phyloP scores from a whole-genome alignment of 139 green algal species.

The Auxenochlorella pyrenoidosa region DNA sequence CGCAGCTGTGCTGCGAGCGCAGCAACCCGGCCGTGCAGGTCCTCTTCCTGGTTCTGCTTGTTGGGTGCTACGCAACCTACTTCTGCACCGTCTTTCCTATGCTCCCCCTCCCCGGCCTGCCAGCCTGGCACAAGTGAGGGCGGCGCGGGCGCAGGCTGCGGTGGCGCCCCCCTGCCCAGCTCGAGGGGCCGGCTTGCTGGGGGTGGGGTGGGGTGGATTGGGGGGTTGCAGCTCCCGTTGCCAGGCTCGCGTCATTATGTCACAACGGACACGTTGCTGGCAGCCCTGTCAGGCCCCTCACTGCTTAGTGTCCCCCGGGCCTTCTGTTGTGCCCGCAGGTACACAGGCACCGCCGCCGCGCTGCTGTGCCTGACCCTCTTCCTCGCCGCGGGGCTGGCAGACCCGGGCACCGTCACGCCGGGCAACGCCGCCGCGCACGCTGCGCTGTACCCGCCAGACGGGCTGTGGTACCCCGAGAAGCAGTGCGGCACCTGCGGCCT shows the following conservation, averaged over 20 bases:
- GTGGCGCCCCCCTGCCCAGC: background rate
- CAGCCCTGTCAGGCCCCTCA: too few relatives aligned
- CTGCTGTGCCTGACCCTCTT: slow-evolving; percentile 49
- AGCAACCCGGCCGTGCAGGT: slow-evolving; percentile 56
- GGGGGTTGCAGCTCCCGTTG: too few relatives aligned
- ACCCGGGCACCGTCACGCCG: slow-evolving; percentile 52
- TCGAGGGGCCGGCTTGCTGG: too few relatives aligned
- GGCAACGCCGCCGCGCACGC: slow-evolving; percentile 40
- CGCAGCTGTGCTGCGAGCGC: slow-evolving; percentile 41
- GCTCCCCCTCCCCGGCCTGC: slow-evolving; percentile 43
- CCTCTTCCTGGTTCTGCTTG: slow-evolving; percentile 53
- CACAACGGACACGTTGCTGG: too few relatives aligned
- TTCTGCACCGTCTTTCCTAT: slow-evolving; percentile 48
- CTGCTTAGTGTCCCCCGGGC: too few relatives aligned
- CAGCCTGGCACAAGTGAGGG: slow-evolving; percentile 52
- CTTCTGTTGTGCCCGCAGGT: slow-evolving; percentile 38
- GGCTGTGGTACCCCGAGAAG: slow-evolving; percentile 41
- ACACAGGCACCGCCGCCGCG: slow-evolving; percentile 32
- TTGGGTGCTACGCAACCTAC: slow-evolving; percentile 40
- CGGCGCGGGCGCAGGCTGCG: too few relatives aligned
- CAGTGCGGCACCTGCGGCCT: slow-evolving; percentile 72
- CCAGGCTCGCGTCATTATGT: too few relatives aligned
- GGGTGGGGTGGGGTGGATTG: too few relatives aligned
- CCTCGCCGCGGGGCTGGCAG: slow-evolving; percentile 28
- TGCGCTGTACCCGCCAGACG: slow-evolving; percentile 64